These are phyloP conservation scores for Umbelopsis sp. DNA, from an alignment of 192 early-diverging fungal species.

Conservation along the genomic window DNA sequence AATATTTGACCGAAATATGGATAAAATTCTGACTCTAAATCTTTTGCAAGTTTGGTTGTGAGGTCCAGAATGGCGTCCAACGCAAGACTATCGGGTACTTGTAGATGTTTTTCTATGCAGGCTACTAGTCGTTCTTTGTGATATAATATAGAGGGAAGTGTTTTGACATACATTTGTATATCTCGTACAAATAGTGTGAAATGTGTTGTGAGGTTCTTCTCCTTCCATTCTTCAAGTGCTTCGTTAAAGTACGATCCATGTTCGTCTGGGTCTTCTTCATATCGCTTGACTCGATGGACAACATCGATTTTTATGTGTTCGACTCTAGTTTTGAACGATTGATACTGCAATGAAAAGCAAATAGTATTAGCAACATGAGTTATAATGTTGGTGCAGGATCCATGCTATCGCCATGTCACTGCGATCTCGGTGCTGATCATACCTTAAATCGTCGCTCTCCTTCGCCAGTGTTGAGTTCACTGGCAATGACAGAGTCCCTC, in stretches of 20 bases:
- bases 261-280: constrained; percentile 60
- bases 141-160: constrained; percentile 87
- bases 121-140: constrained; percentile 82
- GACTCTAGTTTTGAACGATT: constrained; percentile 71
- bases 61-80: constrained; percentile 83
- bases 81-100: constrained; percentile 63
- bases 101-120: constrained; percentile 65
- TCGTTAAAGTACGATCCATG: constrained; percentile 86
- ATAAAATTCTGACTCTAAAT: constrained; percentile 91
- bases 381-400: constrained; percentile 34
- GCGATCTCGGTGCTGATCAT: constrained; percentile 32
- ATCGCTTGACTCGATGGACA: constrained; percentile 59
- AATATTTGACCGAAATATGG: constrained; percentile 75
- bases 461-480: constrained; percentile 45
- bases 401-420: neutral
- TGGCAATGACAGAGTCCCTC: neutral
- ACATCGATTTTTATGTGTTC: constrained; percentile 86
- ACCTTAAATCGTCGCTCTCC: constrained; percentile 50
- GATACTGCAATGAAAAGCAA: constrained; percentile 56
- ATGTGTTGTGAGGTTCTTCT: constrained; percentile 87
- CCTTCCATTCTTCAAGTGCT: constrained; percentile 78
- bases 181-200: constrained; percentile 75
- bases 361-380: constrained; percentile 23
- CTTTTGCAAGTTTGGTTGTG: constrained; percentile 79
- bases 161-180: constrained; percentile 63